Evolutionary conservation across 1,139 yeast genomes (phyloP), one percentile per base, ranked within the genome.

Genomic region (Kodamaea plutei): DNA sequence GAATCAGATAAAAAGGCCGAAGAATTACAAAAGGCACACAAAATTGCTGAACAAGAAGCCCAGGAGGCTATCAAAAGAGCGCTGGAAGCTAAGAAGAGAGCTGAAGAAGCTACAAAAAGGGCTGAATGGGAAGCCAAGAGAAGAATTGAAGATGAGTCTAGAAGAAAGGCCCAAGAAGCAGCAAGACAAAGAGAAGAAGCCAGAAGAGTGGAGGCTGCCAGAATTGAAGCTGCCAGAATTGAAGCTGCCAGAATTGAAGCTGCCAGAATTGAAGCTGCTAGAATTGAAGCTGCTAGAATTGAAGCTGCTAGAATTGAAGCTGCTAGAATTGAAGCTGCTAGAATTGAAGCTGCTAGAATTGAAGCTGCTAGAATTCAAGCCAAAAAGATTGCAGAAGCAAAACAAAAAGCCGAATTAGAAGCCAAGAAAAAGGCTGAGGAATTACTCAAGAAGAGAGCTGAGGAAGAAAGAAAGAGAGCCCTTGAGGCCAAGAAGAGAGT

Each of bases 21-120:
- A n/a, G n/a, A n/a, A n/a, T n/a, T n/a, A n/a, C n/a, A n/a, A n/a
- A n/a, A n/a, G n/a, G n/a, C n/a, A n/a, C n/a, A n/a, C n/a, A n/a
- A n/a, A n/a, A n/a, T n/a, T n/a, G 29, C 23, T 16, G 33, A 40
- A 37, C 33, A 36, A 25, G 31, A 33, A 35, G 39, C 37, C n/a
- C n/a, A n/a, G 25, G 36, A 36, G 36, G 26, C 33, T 26, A 31
- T 15, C 23, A 26, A 40, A 34, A 20, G 13, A 15, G n/a, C n/a
- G n/a, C n/a, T n/a, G n/a, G 20, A 15, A 12, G 25, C 25, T 12
- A 13, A 22, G 24, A 22, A 15, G 12, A n/a, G 15, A 8, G 24
- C 24, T 5, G 24, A 23, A 23, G 25, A 11, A 6, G 9, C 14
- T 14, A 23, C 15, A 11, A 22, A 14, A 12, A 11, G 14, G 16